A percentile compares a stretch with the other conserved stretches of the same genome.
phyloP scores from a whole-genome alignment of 805 yeast species.

The Jamesozyma spencerorum region DNA sequence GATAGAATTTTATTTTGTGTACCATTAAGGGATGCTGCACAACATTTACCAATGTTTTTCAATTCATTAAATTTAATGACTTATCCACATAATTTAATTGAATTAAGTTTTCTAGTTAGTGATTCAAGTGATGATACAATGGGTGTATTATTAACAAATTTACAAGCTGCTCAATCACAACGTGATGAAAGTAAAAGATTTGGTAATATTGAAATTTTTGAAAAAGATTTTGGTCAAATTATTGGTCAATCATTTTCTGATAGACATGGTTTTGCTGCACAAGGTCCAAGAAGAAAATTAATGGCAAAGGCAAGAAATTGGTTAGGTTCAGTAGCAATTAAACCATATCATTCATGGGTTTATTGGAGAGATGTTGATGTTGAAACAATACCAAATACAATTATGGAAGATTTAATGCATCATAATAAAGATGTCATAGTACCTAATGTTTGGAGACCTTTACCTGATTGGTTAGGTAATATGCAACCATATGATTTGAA shows the following conservation, averaged over 20 bases:
- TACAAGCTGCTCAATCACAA: slow-evolving; percentile 56
- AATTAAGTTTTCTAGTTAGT: slow-evolving; percentile 74
- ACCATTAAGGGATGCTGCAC: slow-evolving; percentile 86
- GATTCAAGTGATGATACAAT: slow-evolving; percentile 87
- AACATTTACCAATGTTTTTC: slow-evolving; percentile 84
- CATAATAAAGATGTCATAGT: slow-evolving; percentile 88
- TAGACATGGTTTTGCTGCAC: slow-evolving; percentile 92
- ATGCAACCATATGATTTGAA: slow-evolving; percentile 80
- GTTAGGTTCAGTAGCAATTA: slow-evolving; percentile 76
- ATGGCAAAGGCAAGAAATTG: slow-evolving; percentile 97
- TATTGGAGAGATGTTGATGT: slow-evolving; percentile 98
- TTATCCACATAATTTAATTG: slow-evolving; percentile 81
- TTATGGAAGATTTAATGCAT: slow-evolving; percentile 85
- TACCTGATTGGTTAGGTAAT: slow-evolving; percentile 77
- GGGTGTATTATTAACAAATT: slow-evolving; percentile 49
- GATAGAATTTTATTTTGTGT: slow-evolving; percentile 80
- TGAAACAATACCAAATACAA: slow-evolving; percentile 77
- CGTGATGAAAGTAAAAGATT: slow-evolving; percentile 54
- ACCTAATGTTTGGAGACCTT: slow-evolving; percentile 88
- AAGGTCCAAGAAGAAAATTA: slow-evolving; percentile 86
- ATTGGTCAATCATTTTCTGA: slow-evolving; percentile 91
- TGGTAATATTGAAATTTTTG: slow-evolving; percentile 79
- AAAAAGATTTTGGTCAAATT: slow-evolving; percentile 87
- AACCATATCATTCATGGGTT: slow-evolving; percentile 91
- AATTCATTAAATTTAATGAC: slow-evolving; percentile 69